Base-by-base conservation (phyloP, 257 asterid genomes). In the Echium plantagineum region DNA sequence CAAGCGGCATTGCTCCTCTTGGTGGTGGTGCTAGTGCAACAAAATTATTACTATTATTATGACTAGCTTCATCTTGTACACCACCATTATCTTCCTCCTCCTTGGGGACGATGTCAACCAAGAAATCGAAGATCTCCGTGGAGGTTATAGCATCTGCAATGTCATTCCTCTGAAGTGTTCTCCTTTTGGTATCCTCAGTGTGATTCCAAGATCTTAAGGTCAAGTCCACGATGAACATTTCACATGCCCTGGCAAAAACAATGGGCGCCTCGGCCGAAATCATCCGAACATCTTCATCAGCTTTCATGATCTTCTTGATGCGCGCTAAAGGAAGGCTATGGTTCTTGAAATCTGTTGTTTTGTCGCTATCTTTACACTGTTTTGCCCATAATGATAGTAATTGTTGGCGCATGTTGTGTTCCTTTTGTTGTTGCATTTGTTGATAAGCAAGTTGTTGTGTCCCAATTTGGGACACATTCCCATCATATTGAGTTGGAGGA, bases 251-350 rank as follows among this genome's bases (percentile, higher is more conserved):
- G 10, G 74, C 74, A 21, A 73, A 73, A 0, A 73, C 74, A 6
- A 73, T 68, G 6, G 78, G 78, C 1, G 78, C 74, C 60, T 73
- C 78, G 9, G 74, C 71, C 0, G 78, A 73, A 59, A 73, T 73
- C 78, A 73, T 73, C 46, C 73, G 60, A 1, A 73, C 78, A 51
- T 73, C 78, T 57, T 73, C 74, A 52, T 73, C 78, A 7, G 78
- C 74, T 61, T 73, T 73, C 78, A 73, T 73, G 53, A 73, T 73
- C 68, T 64, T 73, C 74, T 73, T 73, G 57, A 73, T 64, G 63
- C 78, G 64, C 7, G 78, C 78, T 13, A 73, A 57, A 15, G 78
- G 78, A 60, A 73, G 78, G 61, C 68, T 60, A 51, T 73, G 78
- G 31, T 57, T 68, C 71, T 68, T 73, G 26, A 73, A 73, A 13